Percentiles rank a stretch among this genome's conserved stretches.
Conservation (phyloP, 2,329 filamentous ascomycete species). For the Exophiala dermatitidis region DNA sequence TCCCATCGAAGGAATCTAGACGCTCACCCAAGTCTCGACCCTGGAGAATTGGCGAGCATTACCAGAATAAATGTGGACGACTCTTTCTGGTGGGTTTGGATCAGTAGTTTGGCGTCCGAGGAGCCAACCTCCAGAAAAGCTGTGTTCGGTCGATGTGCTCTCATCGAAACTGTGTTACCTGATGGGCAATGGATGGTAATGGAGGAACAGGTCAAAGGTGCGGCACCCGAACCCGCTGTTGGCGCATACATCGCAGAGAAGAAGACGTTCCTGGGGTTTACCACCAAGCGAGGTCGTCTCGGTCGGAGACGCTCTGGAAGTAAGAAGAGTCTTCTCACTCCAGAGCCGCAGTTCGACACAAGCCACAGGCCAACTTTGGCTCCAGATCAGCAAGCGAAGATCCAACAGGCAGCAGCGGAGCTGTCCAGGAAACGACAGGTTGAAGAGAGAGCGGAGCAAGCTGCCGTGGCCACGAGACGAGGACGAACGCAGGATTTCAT, state of each 20-base stretch:
- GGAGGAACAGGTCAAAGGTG: constrained; percentile 93
- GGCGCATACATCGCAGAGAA: constrained; percentile 92
- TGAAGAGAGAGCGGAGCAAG: constrained; percentile 38
- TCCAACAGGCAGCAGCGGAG: constrained; percentile 81
- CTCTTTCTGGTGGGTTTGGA: constrained; percentile 99
- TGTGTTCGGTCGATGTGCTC: constrained; percentile 85
- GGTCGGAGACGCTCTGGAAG: constrained; percentile 64
- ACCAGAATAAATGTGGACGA: constrained; percentile 80
- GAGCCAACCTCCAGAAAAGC: constrained; percentile 80
- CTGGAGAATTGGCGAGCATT: constrained; percentile 91
- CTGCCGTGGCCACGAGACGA: constrained; percentile 51
- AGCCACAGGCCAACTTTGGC: constrained; percentile 69
- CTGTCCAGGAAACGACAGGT: constrained; percentile 65
- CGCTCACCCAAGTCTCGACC: constrained; percentile 63
- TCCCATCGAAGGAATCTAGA: constrained; percentile 71
- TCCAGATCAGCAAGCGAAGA: constrained; percentile 84
- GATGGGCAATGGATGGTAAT: constrained; percentile 85
- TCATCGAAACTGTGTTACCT: constrained; percentile 79
- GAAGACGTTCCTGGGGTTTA: constrained; percentile 85
- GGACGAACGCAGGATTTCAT: constrained; percentile 46
- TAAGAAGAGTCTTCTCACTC: constrained; percentile 48
- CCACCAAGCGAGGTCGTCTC: constrained; percentile 61
- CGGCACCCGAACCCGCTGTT: constrained; percentile 72
- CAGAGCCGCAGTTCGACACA: constrained; percentile 47
- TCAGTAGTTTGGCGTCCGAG: constrained; percentile 86